Evolutionary conservation across 305 asterid genomes (phyloP), one percentile per base, ranked within the genome.

Genomic region (Fraxinus greggii): DNA sequence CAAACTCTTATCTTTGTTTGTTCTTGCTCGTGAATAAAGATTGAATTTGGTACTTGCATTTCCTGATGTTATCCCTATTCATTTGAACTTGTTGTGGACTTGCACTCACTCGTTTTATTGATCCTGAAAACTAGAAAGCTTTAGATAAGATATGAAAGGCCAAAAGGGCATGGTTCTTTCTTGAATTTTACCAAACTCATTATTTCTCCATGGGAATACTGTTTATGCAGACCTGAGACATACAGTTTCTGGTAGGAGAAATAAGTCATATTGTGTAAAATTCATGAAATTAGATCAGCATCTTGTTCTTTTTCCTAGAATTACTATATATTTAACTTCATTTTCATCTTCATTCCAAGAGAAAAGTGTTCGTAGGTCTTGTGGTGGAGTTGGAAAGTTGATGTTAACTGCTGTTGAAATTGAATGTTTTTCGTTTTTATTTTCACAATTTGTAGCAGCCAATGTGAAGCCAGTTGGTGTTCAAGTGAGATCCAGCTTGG

Each of bases 401-500:
- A 21, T 81, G 75, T 78, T 76, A 17, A 67, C 79, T 5, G 72
- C 21, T 76, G 72, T 79, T 86, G 40, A 79, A 81, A 76, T 35
- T 26, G 40, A 63, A 48, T 42, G 75, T 35, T 35, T 24, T 69
- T 79, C 72, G 24, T 40, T 79, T 63, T 76, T n/a, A 21, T 77
- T 24, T 35, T 28, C 24, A 85, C 36, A 67, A 75, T 29, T 78
- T 48, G 69, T 81, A 88, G 87, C 87, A 87, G 87, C 83, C 72
- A 90, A 83, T 83, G 83, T 83, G 86, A 85, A 83, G 89, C 86
- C 82, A 38, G 86, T 72, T 72, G 85, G 90, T 83, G 65, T 73
- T 86, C 90, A 80, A 45, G 85, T 90, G 86, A 88, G 76, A 72
- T 91, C 94, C 83, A 85, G 88, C 80, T 86, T 84, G 88, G 94